Conservation (phyloP, 441 rosid species). For the Pelargonium citronellum region DNA sequence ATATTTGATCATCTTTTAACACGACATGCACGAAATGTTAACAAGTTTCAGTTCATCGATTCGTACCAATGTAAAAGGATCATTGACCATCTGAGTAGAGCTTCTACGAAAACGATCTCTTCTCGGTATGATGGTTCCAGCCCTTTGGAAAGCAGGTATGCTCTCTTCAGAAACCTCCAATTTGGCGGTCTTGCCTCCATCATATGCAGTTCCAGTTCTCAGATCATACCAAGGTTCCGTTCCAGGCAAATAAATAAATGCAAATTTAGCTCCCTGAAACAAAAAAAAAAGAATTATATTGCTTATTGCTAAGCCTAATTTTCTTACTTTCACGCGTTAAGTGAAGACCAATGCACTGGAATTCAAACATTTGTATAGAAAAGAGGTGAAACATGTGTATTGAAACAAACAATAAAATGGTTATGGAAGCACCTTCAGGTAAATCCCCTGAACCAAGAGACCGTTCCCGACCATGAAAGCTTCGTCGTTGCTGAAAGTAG, state of each 20-base stretch:
- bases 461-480: slow-evolving; percentile 93
- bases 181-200: slow-evolving; percentile 65
- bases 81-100: slow-evolving; percentile 87
- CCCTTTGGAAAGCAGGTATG: slow-evolving; percentile 91
- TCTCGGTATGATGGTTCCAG: slow-evolving; percentile 92
- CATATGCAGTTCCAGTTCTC: slow-evolving; percentile 59
- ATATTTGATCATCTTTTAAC: background rate
- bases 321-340: slow-evolving; percentile 2
- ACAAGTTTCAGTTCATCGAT: background rate
- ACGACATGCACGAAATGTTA: too few relatives aligned
- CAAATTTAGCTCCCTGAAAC: slow-evolving; percentile 60
- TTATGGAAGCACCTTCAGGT: slow-evolving; percentile 50
- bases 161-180: slow-evolving; percentile 74
- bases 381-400: background rate
- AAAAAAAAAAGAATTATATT: slow-evolving; percentile 5
- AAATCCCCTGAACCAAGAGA: slow-evolving; percentile 90
- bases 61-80: slow-evolving; percentile 92
- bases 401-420: background rate
- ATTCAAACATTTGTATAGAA: too few relatives aligned
- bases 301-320: too few relatives aligned
- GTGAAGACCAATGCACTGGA: background rate
- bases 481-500: slow-evolving; percentile 78
- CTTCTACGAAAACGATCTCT: slow-evolving; percentile 90
- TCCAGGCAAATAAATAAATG: slow-evolving; percentile 81
- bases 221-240: slow-evolving; percentile 84